Base-by-base conservation (phyloP, 108 stramenopile genomes). In the Cyclotella choctawhatcheeana region DNA sequence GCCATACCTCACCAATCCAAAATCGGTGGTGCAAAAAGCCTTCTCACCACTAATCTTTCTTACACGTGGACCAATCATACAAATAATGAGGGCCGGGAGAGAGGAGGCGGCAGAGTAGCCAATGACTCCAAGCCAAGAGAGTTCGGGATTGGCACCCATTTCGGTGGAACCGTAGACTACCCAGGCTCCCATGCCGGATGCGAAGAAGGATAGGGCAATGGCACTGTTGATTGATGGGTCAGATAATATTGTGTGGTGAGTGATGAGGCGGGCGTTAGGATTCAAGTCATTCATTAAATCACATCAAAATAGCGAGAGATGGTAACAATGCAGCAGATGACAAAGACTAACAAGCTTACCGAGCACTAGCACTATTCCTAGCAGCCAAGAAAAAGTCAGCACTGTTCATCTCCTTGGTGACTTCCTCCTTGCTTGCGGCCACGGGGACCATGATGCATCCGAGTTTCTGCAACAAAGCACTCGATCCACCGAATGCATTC, bases 101-200 rank as follows among this genome's bases (percentile, higher is more conserved):
- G 88, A 79, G 8, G 74, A 71, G 20, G 86, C 88, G 25, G 43
- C 45, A n/a, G 87, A 80, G 71, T 92, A 92, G 27, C 91, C 91
- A 24, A 92, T 50, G 2, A 92, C 85, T 29, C 88, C 91, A 37
- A 89, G 69, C 89, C 89, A 89, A 7, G 78, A 81, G n/a, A 87
- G 70, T 10, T 62, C 20, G 8, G 82, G 85, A 27, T 71, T 86
- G 22, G 85, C 88, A 24, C 88, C 88, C 83, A 88, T 82, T 69
- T 89, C 89, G 13, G 86, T 85, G n/a, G 89, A 82, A 20, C 86
- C 89, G 71, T 89, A 89, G 48, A 89, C 84, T 12, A 89, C 81
- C 91, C 91, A 92, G 34, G 88, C 88, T 24, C 88, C 85, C 91
- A 92, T 92, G 24, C 87, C 87, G 45, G 74, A 73, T 0, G 91